Conservation (phyloP, 495 filamentous ascomycete genomes). For the Rostrohypoxylon terebratum region DNA sequence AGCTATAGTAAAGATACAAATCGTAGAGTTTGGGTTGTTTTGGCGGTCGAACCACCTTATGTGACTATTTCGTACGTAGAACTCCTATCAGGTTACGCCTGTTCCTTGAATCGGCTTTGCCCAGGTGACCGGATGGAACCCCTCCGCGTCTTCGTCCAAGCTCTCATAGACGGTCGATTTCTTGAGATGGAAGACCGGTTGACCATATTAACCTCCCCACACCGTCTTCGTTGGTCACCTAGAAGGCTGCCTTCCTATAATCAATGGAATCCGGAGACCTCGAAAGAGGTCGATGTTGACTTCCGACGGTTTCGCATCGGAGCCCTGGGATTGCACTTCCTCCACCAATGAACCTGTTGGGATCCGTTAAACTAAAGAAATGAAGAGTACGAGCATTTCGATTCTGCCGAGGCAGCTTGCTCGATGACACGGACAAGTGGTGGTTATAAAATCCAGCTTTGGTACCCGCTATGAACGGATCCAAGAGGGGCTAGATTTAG, state of each 20-base stretch:
- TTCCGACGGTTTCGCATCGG: slow-evolving; percentile 1
- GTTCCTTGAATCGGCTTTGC: slow-evolving; percentile 17
- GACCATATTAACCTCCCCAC: slow-evolving; percentile 7
- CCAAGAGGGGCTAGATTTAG: slow-evolving; percentile 7
- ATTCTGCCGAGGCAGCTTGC: slow-evolving; percentile 24
- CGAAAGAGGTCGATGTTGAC: slow-evolving; percentile 20
- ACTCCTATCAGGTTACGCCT: slow-evolving; percentile 31
- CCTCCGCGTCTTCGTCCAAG: slow-evolving; percentile 7
- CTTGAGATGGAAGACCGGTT: not conserved
- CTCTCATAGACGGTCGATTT: slow-evolving; percentile 2
- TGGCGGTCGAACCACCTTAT: slow-evolving; percentile 17
- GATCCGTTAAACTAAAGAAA: slow-evolving; percentile 41
- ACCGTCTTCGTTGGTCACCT: slow-evolving; percentile 12
- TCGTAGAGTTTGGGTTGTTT: slow-evolving; percentile 30
- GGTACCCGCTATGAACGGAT: not conserved
- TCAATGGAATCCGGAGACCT: slow-evolving; percentile 27
- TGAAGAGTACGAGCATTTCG: slow-evolving; percentile 36
- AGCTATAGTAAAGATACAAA: slow-evolving; percentile 47
- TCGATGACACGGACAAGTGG: slow-evolving; percentile 35
- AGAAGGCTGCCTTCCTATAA: slow-evolving; percentile 29
- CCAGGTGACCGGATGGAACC: slow-evolving; percentile 10
- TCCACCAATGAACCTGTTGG: slow-evolving; percentile 24
- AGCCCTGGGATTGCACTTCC: slow-evolving; percentile 23
- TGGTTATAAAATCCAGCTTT: slow-evolving; percentile 20
- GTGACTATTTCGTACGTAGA: slow-evolving; percentile 32